Conservation (phyloP, 176 grass and related monocot species). For the Eragrostis nindensis region DNA sequence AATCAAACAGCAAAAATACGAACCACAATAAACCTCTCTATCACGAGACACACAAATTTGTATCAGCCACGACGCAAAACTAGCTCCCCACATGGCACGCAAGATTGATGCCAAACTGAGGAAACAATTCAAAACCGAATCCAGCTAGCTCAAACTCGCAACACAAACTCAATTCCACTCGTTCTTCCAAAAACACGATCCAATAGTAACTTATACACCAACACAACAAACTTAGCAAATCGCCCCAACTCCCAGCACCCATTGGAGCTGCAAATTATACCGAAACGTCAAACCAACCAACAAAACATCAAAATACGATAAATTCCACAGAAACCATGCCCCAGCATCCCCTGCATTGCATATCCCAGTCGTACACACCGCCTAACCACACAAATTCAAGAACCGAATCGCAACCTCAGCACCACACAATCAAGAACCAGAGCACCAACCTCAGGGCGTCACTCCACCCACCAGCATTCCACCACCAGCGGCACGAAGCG, state of each 20-base stretch:
- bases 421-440: neutral
- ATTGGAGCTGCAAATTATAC: slow-evolving; percentile 23
- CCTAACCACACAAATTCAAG: slow-evolving; percentile 19
- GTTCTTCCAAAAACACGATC: neutral
- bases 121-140: slow-evolving; percentile 5
- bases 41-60: slow-evolving; percentile 1
- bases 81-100: neutral
- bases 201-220: neutral
- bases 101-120: slow-evolving; percentile 9
- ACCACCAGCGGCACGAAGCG: neutral
- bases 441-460: neutral
- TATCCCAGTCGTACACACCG: neutral
- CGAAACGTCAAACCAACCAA: neutral
- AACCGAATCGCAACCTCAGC: slow-evolving; percentile 9
- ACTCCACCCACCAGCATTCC: slow-evolving; percentile 45
- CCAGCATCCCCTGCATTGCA: slow-evolving; percentile 23
- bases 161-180: slow-evolving; percentile 10
- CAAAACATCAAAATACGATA: neutral
- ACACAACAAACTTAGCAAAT: slow-evolving; percentile 20
- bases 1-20: neutral
- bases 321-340: slow-evolving; percentile 22
- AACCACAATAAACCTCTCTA: neutral
- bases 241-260: slow-evolving; percentile 1
- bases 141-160: neutral
- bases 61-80: neutral